These are phyloP conservation scores for Arabidopsis suecica DNA, from an alignment of 345 rosid genomes.

Conservation along the genomic window DNA sequence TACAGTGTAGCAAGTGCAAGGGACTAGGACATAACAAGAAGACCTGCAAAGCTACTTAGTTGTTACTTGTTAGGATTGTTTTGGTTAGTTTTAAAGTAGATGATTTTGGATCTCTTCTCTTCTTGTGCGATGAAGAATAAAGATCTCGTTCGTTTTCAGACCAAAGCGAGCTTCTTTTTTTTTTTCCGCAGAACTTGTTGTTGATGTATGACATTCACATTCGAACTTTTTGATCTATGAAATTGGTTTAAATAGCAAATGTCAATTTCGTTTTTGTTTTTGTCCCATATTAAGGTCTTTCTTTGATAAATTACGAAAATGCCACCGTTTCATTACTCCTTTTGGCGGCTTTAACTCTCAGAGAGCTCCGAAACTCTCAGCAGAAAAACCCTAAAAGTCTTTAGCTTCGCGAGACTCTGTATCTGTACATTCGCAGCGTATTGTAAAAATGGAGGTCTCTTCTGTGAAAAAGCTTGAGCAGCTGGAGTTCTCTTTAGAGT, in stretches of 20 bases:
- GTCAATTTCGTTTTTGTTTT: constrained; percentile 5
- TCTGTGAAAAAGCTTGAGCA: constrained; percentile 44
- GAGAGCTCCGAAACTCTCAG: constrained; percentile 28
- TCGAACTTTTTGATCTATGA: constrained; percentile 20
- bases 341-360: constrained; percentile 40
- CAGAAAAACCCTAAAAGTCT: constrained; percentile 52
- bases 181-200: background rate
- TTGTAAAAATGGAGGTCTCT: constrained; percentile 46
- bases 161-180: constrained; percentile 9
- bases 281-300: background rate
- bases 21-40: constrained; percentile 95
- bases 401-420: background rate
- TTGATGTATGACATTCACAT: constrained; percentile 21
- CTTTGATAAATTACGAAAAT: constrained; percentile 9
- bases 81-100: constrained; percentile 37
- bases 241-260: background rate
- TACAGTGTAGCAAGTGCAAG: constrained; percentile 97
- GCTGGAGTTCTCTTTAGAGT: constrained; percentile 59
- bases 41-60: constrained; percentile 74
- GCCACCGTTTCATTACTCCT: constrained; percentile 29
- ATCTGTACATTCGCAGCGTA: constrained; percentile 19
- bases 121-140: constrained; percentile 31
- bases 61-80: constrained; percentile 48
- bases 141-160: constrained; percentile 23
- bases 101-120: constrained; percentile 34